Percentiles rank a stretch among this genome's conserved stretches.
Evolutionary conservation across 305 asterid species (phyloP).

Genomic region (Plantago lanceolata): DNA sequence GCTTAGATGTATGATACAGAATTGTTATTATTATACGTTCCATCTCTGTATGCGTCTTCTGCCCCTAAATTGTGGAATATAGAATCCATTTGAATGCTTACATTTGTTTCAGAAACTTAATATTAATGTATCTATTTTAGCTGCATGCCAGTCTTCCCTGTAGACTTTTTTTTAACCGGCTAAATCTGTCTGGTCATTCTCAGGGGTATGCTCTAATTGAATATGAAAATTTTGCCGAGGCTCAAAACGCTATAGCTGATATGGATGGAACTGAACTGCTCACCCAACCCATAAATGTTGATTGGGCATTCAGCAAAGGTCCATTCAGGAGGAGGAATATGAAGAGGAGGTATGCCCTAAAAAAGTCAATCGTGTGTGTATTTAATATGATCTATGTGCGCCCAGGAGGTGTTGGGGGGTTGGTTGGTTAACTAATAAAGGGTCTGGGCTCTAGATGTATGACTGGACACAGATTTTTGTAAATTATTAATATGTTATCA

Average conservation of each 20-base stretch:
- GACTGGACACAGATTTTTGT: too few species aligned
- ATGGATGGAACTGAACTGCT: conserved; percentile 68
- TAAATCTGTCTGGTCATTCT: conserved; percentile 7
- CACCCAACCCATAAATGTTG: conserved; percentile 58
- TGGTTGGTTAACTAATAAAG: too few species aligned
- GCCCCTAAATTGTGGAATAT: not conserved
- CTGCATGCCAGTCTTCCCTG: not conserved
- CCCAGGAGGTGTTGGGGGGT: too few species aligned
- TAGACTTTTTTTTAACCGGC: not conserved
- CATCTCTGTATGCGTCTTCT: not conserved
- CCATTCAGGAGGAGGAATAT: conserved; percentile 76
- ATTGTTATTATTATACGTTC: too few species aligned
- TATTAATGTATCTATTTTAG: not conserved
- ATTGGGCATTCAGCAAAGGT: conserved; percentile 94
- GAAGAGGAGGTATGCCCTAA: conserved; percentile 57
- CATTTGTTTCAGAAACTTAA: not conserved
- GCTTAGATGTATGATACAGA: too few species aligned
- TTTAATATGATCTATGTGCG: not conserved
- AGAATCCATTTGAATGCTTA: not conserved
- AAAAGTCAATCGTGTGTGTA: not conserved
- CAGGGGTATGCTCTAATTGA: conserved; percentile 94
- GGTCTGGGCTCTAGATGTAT: too few species aligned
- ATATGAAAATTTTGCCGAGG: conserved; percentile 78
- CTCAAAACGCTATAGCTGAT: conserved; percentile 64
- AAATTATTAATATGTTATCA: not conserved